Conservation (phyloP, 1,284 basidiomycete genomes). For the Austropuccinia psidii region DNA sequence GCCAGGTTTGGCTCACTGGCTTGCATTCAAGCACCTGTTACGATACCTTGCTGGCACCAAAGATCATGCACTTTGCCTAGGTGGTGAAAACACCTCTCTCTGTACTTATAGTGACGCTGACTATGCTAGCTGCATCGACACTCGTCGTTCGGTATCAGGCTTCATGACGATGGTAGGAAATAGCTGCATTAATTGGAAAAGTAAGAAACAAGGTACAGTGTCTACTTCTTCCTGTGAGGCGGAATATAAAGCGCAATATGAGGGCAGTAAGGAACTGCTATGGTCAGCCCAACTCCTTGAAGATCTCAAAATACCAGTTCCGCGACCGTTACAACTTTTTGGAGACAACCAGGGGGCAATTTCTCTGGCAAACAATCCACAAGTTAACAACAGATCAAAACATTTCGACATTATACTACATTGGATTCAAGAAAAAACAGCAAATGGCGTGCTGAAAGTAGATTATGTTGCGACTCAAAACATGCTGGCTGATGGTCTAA, state of each 20-base stretch:
- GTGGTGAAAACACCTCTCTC: too few relatives aligned
- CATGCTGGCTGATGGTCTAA: constrained; percentile 51
- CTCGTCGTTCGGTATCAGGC: not conserved
- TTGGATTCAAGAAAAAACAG: constrained; percentile 49
- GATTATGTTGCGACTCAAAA: constrained; percentile 45
- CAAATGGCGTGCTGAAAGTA: constrained; percentile 43
- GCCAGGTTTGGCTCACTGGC: not conserved
- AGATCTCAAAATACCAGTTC: too few relatives aligned
- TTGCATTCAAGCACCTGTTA: not conserved
- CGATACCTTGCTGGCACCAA: not conserved
- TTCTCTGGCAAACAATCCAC: constrained; percentile 47
- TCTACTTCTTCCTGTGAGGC: not conserved
- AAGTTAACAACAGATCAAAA: constrained; percentile 47
- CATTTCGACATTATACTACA: constrained; percentile 52
- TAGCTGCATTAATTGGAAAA: not conserved
- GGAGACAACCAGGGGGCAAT: constrained; percentile 51
- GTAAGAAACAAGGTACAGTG: not conserved
- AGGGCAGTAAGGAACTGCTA: not conserved
- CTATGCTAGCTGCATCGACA: not conserved
- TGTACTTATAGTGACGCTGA: too few relatives aligned
- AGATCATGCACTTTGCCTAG: too few relatives aligned
- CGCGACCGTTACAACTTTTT: too few relatives aligned
- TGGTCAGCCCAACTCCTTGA: too few relatives aligned
- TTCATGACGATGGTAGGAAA: not conserved
- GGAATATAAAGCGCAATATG: not conserved